phyloP scores from a whole-genome alignment of 2,329 filamentous ascomycete genomes.

The Epichloe brachyelytri region DNA sequence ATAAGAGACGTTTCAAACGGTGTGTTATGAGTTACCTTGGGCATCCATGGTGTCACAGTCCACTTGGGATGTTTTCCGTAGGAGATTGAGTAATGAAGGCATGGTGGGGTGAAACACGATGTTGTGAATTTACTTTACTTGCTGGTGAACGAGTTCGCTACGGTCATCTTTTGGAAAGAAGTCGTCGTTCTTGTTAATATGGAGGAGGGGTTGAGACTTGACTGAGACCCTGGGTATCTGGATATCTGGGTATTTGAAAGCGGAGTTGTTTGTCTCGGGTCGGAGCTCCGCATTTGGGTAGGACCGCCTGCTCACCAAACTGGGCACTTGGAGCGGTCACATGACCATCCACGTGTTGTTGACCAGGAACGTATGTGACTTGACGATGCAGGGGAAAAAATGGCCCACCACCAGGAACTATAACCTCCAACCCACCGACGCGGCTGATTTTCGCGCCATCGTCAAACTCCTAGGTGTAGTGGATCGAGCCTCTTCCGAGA shows the following conservation, averaged over 20 bases:
- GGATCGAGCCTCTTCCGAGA: neutral
- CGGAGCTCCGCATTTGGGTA: neutral
- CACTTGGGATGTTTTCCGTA: slow-evolving; percentile 17
- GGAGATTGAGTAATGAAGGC: slow-evolving; percentile 14
- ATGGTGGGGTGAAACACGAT: slow-evolving; percentile 5
- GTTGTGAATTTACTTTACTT: too few relatives aligned
- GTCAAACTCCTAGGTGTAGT: neutral
- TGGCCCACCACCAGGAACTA: neutral
- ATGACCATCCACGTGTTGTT: slow-evolving; percentile 3
- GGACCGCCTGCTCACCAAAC: neutral
- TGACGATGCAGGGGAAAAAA: neutral
- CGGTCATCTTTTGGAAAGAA: too few relatives aligned
- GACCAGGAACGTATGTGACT: neutral
- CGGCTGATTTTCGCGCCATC: neutral
- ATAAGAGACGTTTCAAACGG: neutral
- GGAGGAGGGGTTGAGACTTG: too few relatives aligned
- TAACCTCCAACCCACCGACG: neutral
- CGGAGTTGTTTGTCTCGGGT: neutral
- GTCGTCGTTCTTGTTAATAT: too few relatives aligned
- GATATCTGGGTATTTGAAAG: too few relatives aligned
- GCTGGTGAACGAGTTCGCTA: too few relatives aligned
- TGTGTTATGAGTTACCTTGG: slow-evolving; percentile 12
- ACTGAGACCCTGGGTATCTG: too few relatives aligned
- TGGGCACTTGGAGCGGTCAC: neutral
- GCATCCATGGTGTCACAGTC: slow-evolving; percentile 25